These are phyloP conservation scores for Globisporangium polare DNA, from an alignment of 352 stramenopile species.

Conservation along the genomic window DNA sequence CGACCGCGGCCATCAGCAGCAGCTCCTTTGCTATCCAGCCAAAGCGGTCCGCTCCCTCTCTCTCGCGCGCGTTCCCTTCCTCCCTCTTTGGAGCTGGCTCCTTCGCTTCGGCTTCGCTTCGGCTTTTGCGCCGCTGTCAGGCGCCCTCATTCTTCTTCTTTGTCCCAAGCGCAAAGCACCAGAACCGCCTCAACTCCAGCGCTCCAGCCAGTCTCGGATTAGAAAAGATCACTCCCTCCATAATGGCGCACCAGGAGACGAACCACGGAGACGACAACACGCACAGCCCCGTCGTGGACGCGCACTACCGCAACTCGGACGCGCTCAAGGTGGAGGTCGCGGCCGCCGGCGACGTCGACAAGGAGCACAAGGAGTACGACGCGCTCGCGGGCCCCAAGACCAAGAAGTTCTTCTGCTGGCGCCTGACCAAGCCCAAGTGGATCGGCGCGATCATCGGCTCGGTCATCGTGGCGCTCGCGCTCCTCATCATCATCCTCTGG, in stretches of 20 bases:
- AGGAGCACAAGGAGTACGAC: slow-evolving; percentile 24
- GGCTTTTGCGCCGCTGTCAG: not conserved
- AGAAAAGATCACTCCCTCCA: not conserved
- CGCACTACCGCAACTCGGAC: slow-evolving; percentile 13
- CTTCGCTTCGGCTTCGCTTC: too few species aligned
- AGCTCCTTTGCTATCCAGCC: slow-evolving; percentile 2
- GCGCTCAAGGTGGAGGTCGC: slow-evolving; percentile 25
- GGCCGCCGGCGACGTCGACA: slow-evolving; percentile 26
- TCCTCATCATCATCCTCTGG: slow-evolving; percentile 63
- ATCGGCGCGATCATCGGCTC: slow-evolving; percentile 34
- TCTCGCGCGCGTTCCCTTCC: not conserved
- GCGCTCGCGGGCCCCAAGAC: slow-evolving; percentile 2
- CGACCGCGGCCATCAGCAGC: not conserved
- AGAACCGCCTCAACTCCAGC: not conserved
- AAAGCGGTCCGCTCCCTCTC: not conserved
- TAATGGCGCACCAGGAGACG: slow-evolving; percentile 4
- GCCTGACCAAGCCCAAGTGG: slow-evolving; percentile 49
- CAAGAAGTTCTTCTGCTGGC: slow-evolving; percentile 49
- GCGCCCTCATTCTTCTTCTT: slow-evolving; percentile 14
- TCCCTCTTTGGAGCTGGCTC: not conserved
- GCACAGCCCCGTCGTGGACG: slow-evolving; percentile 3
- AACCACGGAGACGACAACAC: not conserved
- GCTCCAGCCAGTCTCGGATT: not conserved
- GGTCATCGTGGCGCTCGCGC: slow-evolving; percentile 32
- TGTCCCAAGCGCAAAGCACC: slow-evolving; percentile 3